These are phyloP conservation scores for Rhizomucor miehei DNA, from an alignment of 371 early-diverging fungal genomes.

Conservation along the genomic window DNA sequence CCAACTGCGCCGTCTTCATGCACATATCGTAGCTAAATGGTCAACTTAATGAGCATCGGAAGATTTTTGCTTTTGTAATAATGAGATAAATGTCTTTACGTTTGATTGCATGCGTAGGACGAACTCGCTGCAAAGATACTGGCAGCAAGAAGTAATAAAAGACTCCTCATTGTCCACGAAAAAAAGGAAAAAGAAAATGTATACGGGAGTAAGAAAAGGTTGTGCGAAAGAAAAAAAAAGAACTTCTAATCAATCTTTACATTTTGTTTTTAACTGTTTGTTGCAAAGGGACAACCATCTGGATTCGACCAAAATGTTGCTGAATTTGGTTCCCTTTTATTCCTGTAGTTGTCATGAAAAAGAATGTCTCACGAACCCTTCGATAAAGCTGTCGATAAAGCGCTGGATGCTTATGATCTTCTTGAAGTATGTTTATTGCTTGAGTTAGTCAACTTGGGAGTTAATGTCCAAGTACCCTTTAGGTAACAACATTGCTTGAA, in stretches of 20 bases:
- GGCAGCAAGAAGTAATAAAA: too few species aligned
- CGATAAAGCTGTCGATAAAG: conserved; percentile 11
- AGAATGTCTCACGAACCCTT: conserved; percentile 1
- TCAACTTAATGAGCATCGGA: background rate
- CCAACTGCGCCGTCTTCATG: background rate
- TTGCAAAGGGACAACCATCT: too few species aligned
- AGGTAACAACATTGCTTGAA: conserved; percentile 13
- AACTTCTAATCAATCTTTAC: too few species aligned
- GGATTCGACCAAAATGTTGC: too few species aligned
- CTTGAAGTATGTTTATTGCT: conserved; percentile 5
- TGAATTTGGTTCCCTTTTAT: too few species aligned
- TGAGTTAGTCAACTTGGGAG: too few species aligned
- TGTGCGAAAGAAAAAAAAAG: too few species aligned
- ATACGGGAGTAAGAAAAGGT: too few species aligned
- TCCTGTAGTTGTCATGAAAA: background rate
- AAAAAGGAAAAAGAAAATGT: too few species aligned
- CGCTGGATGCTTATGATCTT: conserved; percentile 7
- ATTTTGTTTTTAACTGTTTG: too few species aligned
- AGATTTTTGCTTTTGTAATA: background rate
- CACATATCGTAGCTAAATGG: background rate
- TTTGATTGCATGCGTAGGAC: background rate
- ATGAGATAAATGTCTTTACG: background rate
- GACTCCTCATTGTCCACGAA: too few species aligned
- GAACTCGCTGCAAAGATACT: too few species aligned
- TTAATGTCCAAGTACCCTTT: background rate